Evolutionary conservation across 2,329 filamentous ascomycete species (phyloP), one percentile per base, ranked within the genome.

Genomic region (Cryphonectria naterciae): DNA sequence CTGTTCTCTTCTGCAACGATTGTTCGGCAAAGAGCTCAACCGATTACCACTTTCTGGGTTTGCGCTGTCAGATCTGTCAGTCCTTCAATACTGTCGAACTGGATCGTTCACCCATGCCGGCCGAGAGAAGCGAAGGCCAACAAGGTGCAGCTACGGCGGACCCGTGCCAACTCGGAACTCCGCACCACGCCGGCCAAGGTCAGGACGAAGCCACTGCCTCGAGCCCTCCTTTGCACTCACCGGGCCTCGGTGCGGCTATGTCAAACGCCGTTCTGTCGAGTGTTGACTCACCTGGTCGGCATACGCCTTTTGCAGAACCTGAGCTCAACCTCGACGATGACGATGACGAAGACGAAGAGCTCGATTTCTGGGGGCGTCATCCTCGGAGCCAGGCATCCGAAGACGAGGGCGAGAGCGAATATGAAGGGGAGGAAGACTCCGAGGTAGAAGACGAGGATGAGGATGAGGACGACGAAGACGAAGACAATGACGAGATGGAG

Each of bases 1-100:
- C 94, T 19, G 88, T 95, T 74, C 89, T 98, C 65, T 89, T 95
- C 73, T 99, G 96, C 81, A 98, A 99, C 79, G 96, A 99, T 81
- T 99, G 96, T 81, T 93, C 91, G 62, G 92, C 93, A 17, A 95
- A 94, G 78, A 95, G 92, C 73, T 92, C 92, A 32, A 94, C 96
- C 32, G 87, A 88, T 41, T 99, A 97, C 78, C 96, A 99, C 81
- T 99, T 96, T 94, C 85, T 98, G 5, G 96, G 96, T 0, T 85
- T 97, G 62, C 97, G 97, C 80, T 99, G 96, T 79, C 90, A 86
- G 19, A 88, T 91, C 49, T 93, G 91, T 77, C 83, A 85, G 58
- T 92, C 90, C 3, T 93, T 92, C 76, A 93, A 93, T 76, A 93
- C 91, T 0, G 88, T 87, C 22, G 88, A 92, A 76, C 80, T 92